Conservation (phyloP, 768 basidiomycete species). For the Punctularia strigosozonata region DNA sequence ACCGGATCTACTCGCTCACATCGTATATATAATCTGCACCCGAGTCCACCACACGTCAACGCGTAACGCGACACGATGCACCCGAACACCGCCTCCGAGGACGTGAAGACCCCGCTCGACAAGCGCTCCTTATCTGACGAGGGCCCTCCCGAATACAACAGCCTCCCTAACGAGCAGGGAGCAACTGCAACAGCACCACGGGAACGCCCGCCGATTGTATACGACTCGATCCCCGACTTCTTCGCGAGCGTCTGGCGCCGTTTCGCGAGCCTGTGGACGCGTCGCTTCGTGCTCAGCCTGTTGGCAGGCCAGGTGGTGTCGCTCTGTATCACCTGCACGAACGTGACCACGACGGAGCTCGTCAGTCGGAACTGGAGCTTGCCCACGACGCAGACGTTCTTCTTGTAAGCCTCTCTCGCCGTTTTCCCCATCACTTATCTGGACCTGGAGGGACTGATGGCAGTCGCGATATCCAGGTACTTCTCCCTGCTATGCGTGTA, state of each 20-base stretch:
- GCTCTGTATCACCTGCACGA: constrained; percentile 82
- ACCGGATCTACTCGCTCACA: too few relatives aligned
- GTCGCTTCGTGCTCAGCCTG: constrained; percentile 55
- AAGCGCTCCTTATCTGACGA: too few relatives aligned
- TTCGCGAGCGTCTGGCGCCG: constrained; percentile 38
- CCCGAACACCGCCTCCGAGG: too few relatives aligned
- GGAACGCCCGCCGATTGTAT: constrained; percentile 62
- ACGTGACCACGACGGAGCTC: constrained; percentile 75
- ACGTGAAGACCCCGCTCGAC: too few relatives aligned
- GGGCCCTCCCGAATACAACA: too few relatives aligned
- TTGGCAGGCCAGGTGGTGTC: constrained; percentile 77
- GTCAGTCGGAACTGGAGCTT: constrained; percentile 56
- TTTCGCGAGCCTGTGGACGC: constrained; percentile 71
- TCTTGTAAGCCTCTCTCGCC: constrained; percentile 43
- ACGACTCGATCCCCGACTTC: constrained; percentile 47
- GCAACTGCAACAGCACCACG: too few relatives aligned
- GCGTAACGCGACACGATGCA: too few relatives aligned
- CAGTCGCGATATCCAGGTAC: constrained; percentile 36
- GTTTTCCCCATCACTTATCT: not conserved
- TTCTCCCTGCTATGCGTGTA: constrained; percentile 65
- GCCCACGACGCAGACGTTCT: constrained; percentile 75
- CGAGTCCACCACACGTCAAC: too few relatives aligned
- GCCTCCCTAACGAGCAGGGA: too few relatives aligned
- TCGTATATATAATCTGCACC: too few relatives aligned
- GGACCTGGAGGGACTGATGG: not conserved